Evolutionary conservation across 257 asterid species (phyloP).

Genomic region (Primulina tabacum): DNA sequence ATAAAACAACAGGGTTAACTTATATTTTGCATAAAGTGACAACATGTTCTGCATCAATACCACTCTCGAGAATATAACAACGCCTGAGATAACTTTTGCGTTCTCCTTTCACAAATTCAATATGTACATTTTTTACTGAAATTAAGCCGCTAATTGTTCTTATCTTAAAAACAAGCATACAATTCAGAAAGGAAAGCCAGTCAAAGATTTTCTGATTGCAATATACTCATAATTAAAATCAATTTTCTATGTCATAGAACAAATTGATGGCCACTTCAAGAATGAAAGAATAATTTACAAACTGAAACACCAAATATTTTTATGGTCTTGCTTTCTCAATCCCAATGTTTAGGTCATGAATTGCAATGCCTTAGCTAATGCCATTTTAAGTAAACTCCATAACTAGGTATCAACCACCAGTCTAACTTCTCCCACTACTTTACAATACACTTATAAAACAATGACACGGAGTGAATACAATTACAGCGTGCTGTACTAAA

Average conservation of each 20-base stretch:
- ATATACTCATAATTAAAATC: background rate
- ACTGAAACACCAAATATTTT: background rate
- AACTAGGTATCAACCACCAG: background rate
- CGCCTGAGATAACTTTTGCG: background rate
- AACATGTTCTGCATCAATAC: background rate
- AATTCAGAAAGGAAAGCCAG: background rate
- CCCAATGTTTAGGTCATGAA: background rate
- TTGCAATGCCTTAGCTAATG: background rate
- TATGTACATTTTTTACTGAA: background rate
- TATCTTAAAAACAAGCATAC: background rate
- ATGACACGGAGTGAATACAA: background rate
- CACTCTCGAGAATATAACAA: background rate
- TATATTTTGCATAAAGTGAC: background rate
- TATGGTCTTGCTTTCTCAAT: background rate
- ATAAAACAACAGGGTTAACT: slow-evolving; percentile 21
- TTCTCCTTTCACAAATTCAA: background rate
- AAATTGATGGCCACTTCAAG: background rate
- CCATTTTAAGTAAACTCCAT: background rate
- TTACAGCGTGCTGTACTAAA: background rate
- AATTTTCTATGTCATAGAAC: background rate
- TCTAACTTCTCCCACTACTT: background rate
- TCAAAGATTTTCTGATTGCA: background rate
- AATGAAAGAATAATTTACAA: background rate
- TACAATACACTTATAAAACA: background rate
- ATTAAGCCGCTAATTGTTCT: background rate